A percentile compares a stretch with the other conserved stretches of the same genome.
Evolutionary conservation across 202 grass and related monocot species (phyloP).

Genomic region (Zizania palustris): DNA sequence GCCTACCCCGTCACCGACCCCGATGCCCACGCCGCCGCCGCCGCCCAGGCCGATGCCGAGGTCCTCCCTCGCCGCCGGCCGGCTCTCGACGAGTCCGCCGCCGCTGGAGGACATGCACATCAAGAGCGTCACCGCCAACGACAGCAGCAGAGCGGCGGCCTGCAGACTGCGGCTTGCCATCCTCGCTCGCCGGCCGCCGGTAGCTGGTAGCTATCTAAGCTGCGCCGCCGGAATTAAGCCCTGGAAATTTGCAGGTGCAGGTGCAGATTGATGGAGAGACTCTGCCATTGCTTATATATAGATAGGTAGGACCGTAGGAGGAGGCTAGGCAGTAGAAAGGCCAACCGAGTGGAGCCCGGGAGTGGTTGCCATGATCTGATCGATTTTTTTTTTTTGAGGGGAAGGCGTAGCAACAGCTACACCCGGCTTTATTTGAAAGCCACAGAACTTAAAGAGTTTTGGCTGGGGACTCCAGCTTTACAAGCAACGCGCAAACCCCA

Average conservation of each 20-base stretch:
- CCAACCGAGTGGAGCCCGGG: neutral
- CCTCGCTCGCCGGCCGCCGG: neutral
- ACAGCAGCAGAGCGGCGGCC: conserved; percentile 8
- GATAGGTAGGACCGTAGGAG: neutral
- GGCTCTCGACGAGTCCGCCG: conserved; percentile 21
- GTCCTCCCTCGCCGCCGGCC: conserved; percentile 14
- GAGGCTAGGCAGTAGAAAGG: no score
- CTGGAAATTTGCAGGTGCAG: neutral
- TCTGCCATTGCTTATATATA: neutral
- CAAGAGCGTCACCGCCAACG: neutral
- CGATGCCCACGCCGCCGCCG: neutral
- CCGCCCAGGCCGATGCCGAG: neutral
- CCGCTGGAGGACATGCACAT: neutral
- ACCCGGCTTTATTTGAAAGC: no score
- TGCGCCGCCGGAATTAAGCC: no score
- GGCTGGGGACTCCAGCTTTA: no score
- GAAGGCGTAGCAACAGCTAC: no score
- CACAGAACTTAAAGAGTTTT: no score
- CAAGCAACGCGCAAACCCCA: no score
- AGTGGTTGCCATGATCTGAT: no score
- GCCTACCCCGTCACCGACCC: conserved; percentile 27
- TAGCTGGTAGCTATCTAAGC: no score
- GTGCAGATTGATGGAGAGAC: neutral
- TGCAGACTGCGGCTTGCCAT: conserved; percentile 18
- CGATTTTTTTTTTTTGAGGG: no score